Conservation (phyloP, 2,329 filamentous ascomycete genomes). For the Chaetomium strumarium region DNA sequence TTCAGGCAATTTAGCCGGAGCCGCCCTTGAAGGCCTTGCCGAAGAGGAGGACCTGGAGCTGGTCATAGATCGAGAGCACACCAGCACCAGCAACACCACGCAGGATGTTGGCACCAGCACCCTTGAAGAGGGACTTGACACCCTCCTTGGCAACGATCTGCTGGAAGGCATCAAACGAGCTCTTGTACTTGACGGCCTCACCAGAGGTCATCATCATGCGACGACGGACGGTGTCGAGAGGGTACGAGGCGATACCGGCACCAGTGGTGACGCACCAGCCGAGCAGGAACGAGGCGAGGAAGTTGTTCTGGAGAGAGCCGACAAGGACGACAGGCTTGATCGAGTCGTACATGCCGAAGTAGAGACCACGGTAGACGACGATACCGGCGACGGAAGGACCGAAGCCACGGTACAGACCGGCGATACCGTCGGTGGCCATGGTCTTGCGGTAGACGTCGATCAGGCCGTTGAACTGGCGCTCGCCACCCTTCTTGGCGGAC, state of each 20-base stretch:
- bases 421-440: slow-evolving; percentile 95
- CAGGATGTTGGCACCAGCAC: slow-evolving; percentile 99
- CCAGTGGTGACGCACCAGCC: slow-evolving; percentile 99
- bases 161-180: slow-evolving; percentile 86
- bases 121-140: slow-evolving; percentile 99
- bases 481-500: slow-evolving; percentile 93
- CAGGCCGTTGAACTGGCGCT: slow-evolving; percentile 99
- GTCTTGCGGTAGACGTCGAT: slow-evolving; percentile 99
- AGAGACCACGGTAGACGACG: slow-evolving; percentile 99
- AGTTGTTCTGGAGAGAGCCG: slow-evolving; percentile 91
- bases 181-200: slow-evolving; percentile 99
- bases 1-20: slow-evolving; percentile 47
- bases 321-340: slow-evolving; percentile 97
- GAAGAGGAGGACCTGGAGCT: slow-evolving; percentile 98
- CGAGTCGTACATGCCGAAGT: slow-evolving; percentile 99
- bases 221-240: slow-evolving; percentile 99
- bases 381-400: slow-evolving; percentile 99
- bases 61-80: slow-evolving; percentile 99
- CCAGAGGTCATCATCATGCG: slow-evolving; percentile 99
- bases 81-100: slow-evolving; percentile 99
- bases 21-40: slow-evolving; percentile 94
- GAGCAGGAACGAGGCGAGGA: slow-evolving; percentile 98
- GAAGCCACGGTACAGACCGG: slow-evolving; percentile 99
- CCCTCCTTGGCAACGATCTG: slow-evolving; percentile 98
- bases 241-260: slow-evolving; percentile 99